Conservation (phyloP, 257 asterid species). For the Scutellaria galericulata region DNA sequence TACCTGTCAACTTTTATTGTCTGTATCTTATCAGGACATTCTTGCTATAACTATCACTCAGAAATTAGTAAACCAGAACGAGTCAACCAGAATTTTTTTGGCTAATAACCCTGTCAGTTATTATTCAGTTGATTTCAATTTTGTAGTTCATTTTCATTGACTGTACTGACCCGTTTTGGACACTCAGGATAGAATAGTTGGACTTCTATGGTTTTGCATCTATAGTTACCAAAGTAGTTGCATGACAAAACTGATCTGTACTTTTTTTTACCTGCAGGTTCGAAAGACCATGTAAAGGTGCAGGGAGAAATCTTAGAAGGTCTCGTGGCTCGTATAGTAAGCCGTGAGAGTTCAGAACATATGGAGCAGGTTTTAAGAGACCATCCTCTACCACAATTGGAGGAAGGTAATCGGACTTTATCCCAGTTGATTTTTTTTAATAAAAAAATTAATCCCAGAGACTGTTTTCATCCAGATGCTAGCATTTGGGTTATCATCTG, state of each 20-base stretch:
- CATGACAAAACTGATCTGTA: constrained; percentile 28
- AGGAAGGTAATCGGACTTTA: constrained; percentile 60
- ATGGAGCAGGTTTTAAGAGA: constrained; percentile 80
- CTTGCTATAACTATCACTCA: constrained; percentile 1
- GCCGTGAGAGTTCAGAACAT: constrained; percentile 75
- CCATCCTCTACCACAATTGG: constrained; percentile 68
- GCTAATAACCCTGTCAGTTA: constrained; percentile 2
- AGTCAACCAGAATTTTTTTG: not conserved
- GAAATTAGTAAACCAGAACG: constrained; percentile 27
- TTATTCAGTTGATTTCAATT: not conserved
- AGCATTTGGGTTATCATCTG: constrained; percentile 11
- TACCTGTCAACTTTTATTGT: constrained; percentile 10
- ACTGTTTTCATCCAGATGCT: constrained; percentile 16
- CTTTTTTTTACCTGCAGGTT: constrained; percentile 55
- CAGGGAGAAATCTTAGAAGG: constrained; percentile 99
- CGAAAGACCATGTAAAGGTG: constrained; percentile 81
- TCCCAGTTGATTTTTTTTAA: constrained; percentile 19
- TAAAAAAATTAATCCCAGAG: not conserved
- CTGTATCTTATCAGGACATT: not conserved
- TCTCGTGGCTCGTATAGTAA: constrained; percentile 91
- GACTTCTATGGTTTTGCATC: constrained; percentile 1
- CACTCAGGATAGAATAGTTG: not conserved
- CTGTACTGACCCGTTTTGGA: constrained; percentile 1
- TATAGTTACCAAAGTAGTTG: constrained; percentile 15
- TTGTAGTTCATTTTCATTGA: constrained; percentile 3